Evolutionary conservation across 2,329 filamentous ascomycete species (phyloP).

Genomic region (Alternaria sp.): DNA sequence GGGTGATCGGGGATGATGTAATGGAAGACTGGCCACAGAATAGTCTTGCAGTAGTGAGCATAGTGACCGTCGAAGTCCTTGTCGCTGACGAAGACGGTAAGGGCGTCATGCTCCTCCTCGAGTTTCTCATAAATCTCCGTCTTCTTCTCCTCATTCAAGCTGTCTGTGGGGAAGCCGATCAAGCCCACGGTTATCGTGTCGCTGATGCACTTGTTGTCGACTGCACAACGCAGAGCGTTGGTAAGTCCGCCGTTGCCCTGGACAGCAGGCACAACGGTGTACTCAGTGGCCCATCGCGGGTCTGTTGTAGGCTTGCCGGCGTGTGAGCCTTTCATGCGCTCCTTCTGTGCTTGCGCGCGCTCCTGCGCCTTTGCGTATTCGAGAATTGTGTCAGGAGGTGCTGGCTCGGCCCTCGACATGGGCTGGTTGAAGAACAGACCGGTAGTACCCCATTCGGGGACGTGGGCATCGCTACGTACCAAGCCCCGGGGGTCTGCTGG

Average conservation of each 20-base stretch:
- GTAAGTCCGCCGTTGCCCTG: constrained; percentile 92
- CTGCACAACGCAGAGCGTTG: constrained; percentile 84
- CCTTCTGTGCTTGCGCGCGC: constrained; percentile 40
- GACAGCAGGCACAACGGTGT: constrained; percentile 84
- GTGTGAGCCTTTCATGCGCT: constrained; percentile 28
- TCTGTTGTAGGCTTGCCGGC: constrained; percentile 45
- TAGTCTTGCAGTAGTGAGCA: constrained; percentile 95
- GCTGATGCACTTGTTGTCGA: constrained; percentile 71
- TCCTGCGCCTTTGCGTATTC: constrained; percentile 67
- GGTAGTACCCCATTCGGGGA: constrained; percentile 76
- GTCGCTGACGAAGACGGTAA: constrained; percentile 87
- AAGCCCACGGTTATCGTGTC: constrained; percentile 93
- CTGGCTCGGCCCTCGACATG: constrained; percentile 74
- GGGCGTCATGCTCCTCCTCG: constrained; percentile 80
- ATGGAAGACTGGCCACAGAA: constrained; percentile 97
- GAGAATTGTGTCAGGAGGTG: constrained; percentile 79
- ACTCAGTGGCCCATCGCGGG: constrained; percentile 72
- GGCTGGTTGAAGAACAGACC: constrained; percentile 77
- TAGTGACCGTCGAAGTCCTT: constrained; percentile 96
- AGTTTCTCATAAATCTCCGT: constrained; percentile 84
- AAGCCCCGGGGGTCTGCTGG: constrained; percentile 61
- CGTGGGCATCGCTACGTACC: constrained; percentile 77
- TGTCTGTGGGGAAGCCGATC: constrained; percentile 92
- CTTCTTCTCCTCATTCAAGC: constrained; percentile 77
- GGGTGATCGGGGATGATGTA: constrained; percentile 98